Percentiles rank a stretch among this genome's conserved stretches.
Conservation (phyloP, 371 early-diverging fungal species). For the Syncephalastrum contaminatum region DNA sequence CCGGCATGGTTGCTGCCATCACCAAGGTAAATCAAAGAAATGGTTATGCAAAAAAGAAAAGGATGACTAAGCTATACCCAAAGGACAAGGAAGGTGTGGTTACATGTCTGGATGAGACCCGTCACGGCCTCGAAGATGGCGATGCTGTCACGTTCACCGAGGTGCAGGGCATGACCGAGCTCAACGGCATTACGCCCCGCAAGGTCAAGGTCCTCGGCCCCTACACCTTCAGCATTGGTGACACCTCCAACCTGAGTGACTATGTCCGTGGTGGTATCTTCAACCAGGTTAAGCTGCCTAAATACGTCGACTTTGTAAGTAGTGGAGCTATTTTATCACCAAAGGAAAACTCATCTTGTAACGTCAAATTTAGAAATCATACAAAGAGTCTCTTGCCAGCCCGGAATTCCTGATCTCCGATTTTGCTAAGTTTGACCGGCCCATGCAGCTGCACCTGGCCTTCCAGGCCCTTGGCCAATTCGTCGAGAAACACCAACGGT, state of each 20-base stretch:
- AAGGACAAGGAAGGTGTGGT: constrained; percentile 88
- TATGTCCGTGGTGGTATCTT: constrained; percentile 89
- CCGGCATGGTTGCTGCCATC: constrained; percentile 95
- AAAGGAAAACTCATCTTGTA: background rate
- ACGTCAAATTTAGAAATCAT: constrained; percentile 51
- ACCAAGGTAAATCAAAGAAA: constrained; percentile 48
- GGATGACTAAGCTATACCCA: constrained; percentile 3
- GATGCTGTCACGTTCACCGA: constrained; percentile 94
- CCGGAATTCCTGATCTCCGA: constrained; percentile 92
- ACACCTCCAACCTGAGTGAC: constrained; percentile 71
- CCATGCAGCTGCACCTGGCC: constrained; percentile 85
- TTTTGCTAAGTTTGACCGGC: constrained; percentile 97
- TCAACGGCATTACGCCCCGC: constrained; percentile 82
- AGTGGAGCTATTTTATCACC: background rate
- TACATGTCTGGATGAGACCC: constrained; percentile 93
- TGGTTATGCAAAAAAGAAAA: background rate
- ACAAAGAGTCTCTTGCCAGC: constrained; percentile 72
- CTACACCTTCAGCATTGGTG: constrained; percentile 95
- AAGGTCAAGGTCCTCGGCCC: constrained; percentile 89
- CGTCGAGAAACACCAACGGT: constrained; percentile 55
- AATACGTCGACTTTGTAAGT: constrained; percentile 77
- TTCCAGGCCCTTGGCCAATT: constrained; percentile 93
- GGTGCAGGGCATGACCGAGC: constrained; percentile 87
- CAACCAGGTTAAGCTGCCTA: constrained; percentile 93
- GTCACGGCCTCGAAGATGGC: constrained; percentile 97